phyloP scores from a whole-genome alignment of 2,329 filamentous ascomycete species.

The Curvularia sp. region DNA sequence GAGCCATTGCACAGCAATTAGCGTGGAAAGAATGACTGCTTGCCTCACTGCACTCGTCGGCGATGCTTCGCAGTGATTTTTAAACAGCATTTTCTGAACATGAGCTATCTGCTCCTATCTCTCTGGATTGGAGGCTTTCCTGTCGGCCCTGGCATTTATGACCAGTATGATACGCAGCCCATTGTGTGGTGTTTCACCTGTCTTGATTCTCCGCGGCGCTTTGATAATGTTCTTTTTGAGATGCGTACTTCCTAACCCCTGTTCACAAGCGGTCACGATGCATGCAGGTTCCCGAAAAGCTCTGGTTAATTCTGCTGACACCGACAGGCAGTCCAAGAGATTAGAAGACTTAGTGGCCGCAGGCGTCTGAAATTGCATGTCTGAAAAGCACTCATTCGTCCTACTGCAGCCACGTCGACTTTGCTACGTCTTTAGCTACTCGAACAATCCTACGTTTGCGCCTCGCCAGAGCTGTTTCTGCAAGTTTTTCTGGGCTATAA shows the following conservation, averaged over 20 bases:
- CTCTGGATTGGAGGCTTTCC: background rate
- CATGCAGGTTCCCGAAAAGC: conserved; percentile 16
- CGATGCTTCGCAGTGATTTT: conserved; percentile 4
- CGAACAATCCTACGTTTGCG: background rate
- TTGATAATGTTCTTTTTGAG: conserved; percentile 11
- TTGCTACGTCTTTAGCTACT: conserved; percentile 5
- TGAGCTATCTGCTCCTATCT: background rate
- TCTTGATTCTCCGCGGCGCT: conserved; percentile 11
- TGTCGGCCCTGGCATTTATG: conserved; percentile 13
- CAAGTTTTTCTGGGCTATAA: conserved; percentile 28
- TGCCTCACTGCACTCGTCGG: conserved; percentile 1
- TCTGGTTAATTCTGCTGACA: background rate
- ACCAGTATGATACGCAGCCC: conserved; percentile 4
- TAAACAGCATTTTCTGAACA: background rate
- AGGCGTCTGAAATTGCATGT: background rate
- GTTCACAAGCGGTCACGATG: conserved; percentile 13
- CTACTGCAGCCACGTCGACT: conserved; percentile 17
- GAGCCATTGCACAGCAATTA: background rate
- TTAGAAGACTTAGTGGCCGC: background rate
- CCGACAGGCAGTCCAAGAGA: conserved; percentile 7
- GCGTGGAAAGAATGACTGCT: conserved; percentile 3
- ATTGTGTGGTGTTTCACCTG: conserved; percentile 25
- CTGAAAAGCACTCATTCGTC: conserved; percentile 8
- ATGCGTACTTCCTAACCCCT: conserved; percentile 13
- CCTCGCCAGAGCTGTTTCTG: background rate